phyloP scores from a whole-genome alignment of 768 basidiomycete genomes.

The Lanmaoa pseudosensibilis region DNA sequence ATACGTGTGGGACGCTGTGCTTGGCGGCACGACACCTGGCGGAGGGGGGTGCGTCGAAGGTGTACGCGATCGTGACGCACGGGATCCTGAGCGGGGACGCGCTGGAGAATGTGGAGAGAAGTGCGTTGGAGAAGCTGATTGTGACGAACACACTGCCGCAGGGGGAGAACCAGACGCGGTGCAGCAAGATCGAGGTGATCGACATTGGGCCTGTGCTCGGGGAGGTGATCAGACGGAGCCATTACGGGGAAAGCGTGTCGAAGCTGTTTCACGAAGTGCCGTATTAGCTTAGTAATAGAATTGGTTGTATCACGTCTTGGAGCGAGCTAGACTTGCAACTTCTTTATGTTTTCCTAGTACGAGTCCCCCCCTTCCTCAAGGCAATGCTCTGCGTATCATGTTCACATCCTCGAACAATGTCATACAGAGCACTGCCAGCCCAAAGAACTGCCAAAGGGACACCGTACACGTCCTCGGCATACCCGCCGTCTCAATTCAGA shows the following conservation, averaged over 20 bases:
- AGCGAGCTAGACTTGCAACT: neutral
- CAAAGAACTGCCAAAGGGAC: constrained; percentile 43
- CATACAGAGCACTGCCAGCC: constrained; percentile 26
- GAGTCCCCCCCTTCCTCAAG: constrained; percentile 15
- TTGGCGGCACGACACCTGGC: constrained; percentile 86
- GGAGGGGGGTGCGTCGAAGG: constrained; percentile 83
- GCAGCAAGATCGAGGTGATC: constrained; percentile 86
- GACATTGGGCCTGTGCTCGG: constrained; percentile 94
- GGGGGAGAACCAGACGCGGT: constrained; percentile 64
- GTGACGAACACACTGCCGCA: constrained; percentile 99
- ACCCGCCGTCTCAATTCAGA: constrained; percentile 72
- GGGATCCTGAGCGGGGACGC: constrained; percentile 93
- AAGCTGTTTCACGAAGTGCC: constrained; percentile 89
- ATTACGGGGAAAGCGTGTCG: constrained; percentile 94
- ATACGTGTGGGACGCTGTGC: constrained; percentile 92
- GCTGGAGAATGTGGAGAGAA: constrained; percentile 66
- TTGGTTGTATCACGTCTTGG: neutral
- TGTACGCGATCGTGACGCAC: constrained; percentile 94
- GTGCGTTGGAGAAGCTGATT: constrained; percentile 87
- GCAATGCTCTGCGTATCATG: constrained; percentile 38
- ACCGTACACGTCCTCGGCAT: constrained; percentile 69
- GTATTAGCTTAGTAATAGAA: constrained; percentile 50
- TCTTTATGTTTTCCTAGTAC: constrained; percentile 23
- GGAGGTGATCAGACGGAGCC: constrained; percentile 92
- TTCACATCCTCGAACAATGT: constrained; percentile 35